Evolutionary conservation across 495 filamentous ascomycete genomes (phyloP).

Genomic region (Podospora comata): DNA sequence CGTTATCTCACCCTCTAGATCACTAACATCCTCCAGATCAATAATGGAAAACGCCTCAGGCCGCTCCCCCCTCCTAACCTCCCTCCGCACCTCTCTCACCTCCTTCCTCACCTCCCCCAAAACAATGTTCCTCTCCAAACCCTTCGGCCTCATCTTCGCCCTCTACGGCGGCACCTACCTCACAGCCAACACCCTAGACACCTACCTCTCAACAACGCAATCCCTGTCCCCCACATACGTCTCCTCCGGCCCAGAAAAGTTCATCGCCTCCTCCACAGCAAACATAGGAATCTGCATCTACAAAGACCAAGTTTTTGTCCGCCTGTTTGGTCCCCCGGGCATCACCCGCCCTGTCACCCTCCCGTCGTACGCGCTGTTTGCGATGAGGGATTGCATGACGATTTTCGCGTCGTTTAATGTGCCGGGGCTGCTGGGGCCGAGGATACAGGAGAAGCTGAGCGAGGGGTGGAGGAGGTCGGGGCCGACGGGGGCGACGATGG

Average conservation of each 20-base stretch:
- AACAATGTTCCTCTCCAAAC: conserved; percentile 68
- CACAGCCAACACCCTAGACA: conserved; percentile 87
- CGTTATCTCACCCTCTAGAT: background rate
- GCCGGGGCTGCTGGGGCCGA: conserved; percentile 70
- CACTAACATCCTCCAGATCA: conserved; percentile 49
- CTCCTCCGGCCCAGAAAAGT: conserved; percentile 75
- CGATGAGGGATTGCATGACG: conserved; percentile 79
- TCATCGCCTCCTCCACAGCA: conserved; percentile 73
- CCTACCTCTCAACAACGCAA: conserved; percentile 62
- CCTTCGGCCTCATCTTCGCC: conserved; percentile 82
- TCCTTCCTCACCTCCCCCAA: conserved; percentile 67
- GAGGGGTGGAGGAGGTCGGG: conserved; percentile 41
- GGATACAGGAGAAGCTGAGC: conserved; percentile 53
- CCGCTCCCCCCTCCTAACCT: conserved; percentile 63
- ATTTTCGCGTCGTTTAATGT: conserved; percentile 95
- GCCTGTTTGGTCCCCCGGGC: conserved; percentile 66
- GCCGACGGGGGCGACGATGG: conserved; percentile 51
- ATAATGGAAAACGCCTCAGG: conserved; percentile 97
- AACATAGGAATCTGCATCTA: conserved; percentile 90
- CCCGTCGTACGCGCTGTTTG: conserved; percentile 75
- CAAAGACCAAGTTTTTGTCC: conserved; percentile 86
- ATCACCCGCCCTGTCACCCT: conserved; percentile 52
- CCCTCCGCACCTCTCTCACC: conserved; percentile 60
- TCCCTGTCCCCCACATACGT: conserved; percentile 54
- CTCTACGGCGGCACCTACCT: conserved; percentile 90